A percentile compares a stretch with the other conserved stretches of the same genome.
phyloP scores from a whole-genome alignment of 2,329 filamentous ascomycete genomes.

The Fusarium sp. region DNA sequence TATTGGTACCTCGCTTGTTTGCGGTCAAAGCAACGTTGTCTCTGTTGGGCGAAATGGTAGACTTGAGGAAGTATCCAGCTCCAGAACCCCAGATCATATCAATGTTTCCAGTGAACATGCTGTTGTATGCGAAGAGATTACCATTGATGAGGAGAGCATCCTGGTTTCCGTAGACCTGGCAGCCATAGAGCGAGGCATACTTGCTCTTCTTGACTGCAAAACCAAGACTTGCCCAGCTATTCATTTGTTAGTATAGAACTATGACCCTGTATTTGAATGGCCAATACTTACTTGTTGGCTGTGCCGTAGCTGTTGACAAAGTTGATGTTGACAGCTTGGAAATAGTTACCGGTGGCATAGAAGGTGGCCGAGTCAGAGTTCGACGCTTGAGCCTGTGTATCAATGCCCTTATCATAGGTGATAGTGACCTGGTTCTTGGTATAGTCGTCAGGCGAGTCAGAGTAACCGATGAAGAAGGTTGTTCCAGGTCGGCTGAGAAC shows the following conservation, averaged over 20 bases:
- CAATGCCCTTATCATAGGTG: conserved; percentile 41
- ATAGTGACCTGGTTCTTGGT: conserved; percentile 43
- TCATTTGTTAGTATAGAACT: not conserved
- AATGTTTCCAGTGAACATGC: conserved; percentile 62
- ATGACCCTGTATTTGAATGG: fast-evolving
- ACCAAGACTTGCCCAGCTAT: conserved; percentile 60
- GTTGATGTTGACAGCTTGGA: conserved; percentile 47
- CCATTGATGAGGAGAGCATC: conserved; percentile 64
- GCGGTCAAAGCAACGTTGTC: conserved; percentile 51
- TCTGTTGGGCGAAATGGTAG: conserved; percentile 50
- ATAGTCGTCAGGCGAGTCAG: conserved; percentile 45
- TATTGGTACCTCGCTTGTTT: conserved; percentile 56
- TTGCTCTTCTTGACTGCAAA: conserved; percentile 58
- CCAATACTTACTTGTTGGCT: conserved; percentile 29
- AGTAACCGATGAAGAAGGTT: conserved; percentile 43
- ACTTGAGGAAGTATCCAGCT: conserved; percentile 59
- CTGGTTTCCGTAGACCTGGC: conserved; percentile 62
- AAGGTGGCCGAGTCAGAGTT: conserved; percentile 47
- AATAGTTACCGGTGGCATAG: conserved; percentile 44
- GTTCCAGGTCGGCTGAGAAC: conserved; percentile 32
- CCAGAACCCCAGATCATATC: conserved; percentile 61
- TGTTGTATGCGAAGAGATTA: conserved; percentile 61
- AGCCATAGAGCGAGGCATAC: conserved; percentile 56
- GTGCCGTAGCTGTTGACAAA: conserved; percentile 44
- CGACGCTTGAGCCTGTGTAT: conserved; percentile 41